These are phyloP conservation scores for Dactylellina parvicollis DNA, from an alignment of 2,329 filamentous ascomycete species.

Conservation along the genomic window DNA sequence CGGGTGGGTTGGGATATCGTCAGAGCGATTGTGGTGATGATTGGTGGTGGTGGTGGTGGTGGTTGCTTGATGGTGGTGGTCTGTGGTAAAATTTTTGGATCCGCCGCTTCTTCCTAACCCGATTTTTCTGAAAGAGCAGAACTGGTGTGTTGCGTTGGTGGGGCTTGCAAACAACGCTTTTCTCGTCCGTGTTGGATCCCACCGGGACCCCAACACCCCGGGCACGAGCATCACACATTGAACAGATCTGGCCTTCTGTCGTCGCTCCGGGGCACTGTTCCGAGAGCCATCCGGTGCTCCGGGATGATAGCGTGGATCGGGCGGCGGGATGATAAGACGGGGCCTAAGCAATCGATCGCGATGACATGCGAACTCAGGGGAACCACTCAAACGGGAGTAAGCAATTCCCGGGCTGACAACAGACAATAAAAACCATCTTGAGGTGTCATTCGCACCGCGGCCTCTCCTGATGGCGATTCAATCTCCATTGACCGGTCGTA, in stretches of 20 bases:
- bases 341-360: neutral
- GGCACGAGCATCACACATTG: too few species aligned
- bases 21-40: conserved; percentile 20
- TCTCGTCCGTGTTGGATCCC: neutral
- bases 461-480: too few species aligned
- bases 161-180: neutral
- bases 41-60: conserved; percentile 12
- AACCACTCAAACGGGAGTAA: conserved; percentile 3
- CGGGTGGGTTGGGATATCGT: conserved; percentile 17
- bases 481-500: too few species aligned
- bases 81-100: conserved; percentile 43
- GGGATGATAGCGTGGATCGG: conserved; percentile 3
- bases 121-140: conserved; percentile 10
- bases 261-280: too few species aligned
- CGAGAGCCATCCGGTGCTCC: neutral
- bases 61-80: conserved; percentile 30
- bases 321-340: conserved; percentile 52
- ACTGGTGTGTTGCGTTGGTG: neutral
- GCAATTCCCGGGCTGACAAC: neutral
- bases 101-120: conserved; percentile 5
- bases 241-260: too few species aligned
- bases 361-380: conserved; percentile 22
- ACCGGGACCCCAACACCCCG: too few species aligned
- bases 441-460: neutral
- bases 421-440: neutral